Evolutionary conservation across 495 filamentous ascomycete species (phyloP).

Genomic region (Pseudotulostoma volvatum): DNA sequence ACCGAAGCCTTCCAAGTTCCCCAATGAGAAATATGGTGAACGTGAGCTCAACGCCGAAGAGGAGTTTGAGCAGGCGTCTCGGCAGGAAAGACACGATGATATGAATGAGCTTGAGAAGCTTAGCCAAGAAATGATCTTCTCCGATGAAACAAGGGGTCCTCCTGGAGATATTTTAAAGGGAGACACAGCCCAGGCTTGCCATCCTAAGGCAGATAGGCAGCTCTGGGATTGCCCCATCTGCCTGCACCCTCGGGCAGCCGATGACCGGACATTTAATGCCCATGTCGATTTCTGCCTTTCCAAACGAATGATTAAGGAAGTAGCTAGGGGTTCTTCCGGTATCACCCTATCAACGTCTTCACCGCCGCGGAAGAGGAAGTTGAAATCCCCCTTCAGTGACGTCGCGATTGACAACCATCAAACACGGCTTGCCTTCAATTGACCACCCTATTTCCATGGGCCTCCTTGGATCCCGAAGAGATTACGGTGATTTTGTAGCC

Average conservation of each 20-base stretch:
- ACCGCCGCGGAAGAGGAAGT: slow-evolving; percentile 18
- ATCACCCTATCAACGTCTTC: neutral
- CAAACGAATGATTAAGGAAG: slow-evolving; percentile 67
- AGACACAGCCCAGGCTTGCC: slow-evolving; percentile 3
- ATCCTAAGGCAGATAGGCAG: neutral
- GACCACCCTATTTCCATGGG: too few relatives aligned
- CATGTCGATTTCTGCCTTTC: slow-evolving; percentile 94
- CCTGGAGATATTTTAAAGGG: neutral
- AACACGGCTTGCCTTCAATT: slow-evolving; percentile 25
- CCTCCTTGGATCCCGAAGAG: too few relatives aligned
- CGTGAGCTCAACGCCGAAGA: slow-evolving; percentile 57
- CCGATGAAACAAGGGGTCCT: neutral
- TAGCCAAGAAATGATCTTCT: slow-evolving; percentile 37
- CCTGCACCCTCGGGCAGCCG: slow-evolving; percentile 47
- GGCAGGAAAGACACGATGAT: slow-evolving; percentile 48
- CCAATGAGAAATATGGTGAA: slow-evolving; percentile 14
- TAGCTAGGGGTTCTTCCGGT: slow-evolving; percentile 33
- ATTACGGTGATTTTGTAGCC: too few relatives aligned
- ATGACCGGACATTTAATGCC: slow-evolving; percentile 71
- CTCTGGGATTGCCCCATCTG: slow-evolving; percentile 85
- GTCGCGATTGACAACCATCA: slow-evolving; percentile 17
- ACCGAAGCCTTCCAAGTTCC: neutral
- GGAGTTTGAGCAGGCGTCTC: slow-evolving; percentile 48
- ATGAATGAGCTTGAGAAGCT: slow-evolving; percentile 45
- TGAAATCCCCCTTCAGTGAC: slow-evolving; percentile 5